Evolutionary conservation across 345 rosid species (phyloP).

Genomic region (Anacardium occidentale): DNA sequence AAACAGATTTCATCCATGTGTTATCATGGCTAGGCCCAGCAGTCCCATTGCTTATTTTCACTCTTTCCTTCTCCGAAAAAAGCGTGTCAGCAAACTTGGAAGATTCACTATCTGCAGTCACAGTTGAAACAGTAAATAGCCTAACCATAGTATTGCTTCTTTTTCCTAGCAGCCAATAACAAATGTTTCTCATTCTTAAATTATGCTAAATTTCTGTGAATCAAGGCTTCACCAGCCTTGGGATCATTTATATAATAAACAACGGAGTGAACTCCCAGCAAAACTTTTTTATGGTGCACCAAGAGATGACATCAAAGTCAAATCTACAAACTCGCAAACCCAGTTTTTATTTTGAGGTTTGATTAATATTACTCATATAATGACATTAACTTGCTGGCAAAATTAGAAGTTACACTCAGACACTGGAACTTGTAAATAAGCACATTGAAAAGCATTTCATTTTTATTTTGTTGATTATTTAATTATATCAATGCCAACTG

Average conservation of each 20-base stretch:
- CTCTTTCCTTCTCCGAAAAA: slow-evolving; percentile 48
- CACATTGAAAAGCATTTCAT: neutral
- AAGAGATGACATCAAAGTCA: no score
- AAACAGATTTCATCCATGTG: slow-evolving; percentile 53
- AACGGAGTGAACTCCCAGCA: no score
- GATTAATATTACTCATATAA: no score
- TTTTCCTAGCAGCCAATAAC: neutral
- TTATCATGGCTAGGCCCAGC: slow-evolving; percentile 58
- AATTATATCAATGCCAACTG: neutral
- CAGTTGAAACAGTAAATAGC: slow-evolving; percentile 8
- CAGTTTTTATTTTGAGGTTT: no score
- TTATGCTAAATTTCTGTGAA: neutral
- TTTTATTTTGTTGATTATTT: neutral
- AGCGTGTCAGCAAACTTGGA: slow-evolving; percentile 37
- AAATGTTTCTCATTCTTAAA: neutral
- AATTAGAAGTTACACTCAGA: neutral
- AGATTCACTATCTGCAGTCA: slow-evolving; percentile 66
- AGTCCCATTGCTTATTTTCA: slow-evolving; percentile 45
- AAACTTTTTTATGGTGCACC: no score
- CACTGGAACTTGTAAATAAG: neutral
- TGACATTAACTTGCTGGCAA: neutral
- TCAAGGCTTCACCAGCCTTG: no score
- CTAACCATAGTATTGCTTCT: neutral
- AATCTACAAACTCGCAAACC: no score
- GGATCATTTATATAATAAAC: no score